Percentiles rank a stretch among this genome's conserved stretches.
These are phyloP conservation scores for Pleurozium schreberi DNA, from an alignment of 225 moss, liverwort and hornwort species.

Conservation along the genomic window DNA sequence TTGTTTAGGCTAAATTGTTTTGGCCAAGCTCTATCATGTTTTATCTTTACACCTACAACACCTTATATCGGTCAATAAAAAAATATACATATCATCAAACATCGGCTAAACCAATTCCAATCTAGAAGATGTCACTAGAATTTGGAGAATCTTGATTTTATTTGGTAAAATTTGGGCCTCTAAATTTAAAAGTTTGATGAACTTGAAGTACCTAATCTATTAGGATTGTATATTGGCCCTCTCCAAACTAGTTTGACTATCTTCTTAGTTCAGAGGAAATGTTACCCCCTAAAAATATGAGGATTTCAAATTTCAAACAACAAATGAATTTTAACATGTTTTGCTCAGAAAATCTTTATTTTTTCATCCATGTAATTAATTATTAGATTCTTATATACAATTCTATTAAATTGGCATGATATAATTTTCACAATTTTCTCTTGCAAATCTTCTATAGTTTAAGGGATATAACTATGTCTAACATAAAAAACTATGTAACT, in stretches of 20 bases:
- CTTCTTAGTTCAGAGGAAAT: not conserved
- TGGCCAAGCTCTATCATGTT: not conserved
- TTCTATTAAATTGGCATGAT: not conserved
- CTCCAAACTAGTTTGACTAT: not conserved
- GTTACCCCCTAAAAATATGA: not conserved
- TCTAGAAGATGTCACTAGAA: not conserved
- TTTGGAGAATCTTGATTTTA: not conserved
- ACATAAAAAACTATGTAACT: not conserved
- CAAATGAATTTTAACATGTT: not conserved
- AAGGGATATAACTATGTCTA: rapidly evolving
- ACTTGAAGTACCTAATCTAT: not conserved
- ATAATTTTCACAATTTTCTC: not conserved
- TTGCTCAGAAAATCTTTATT: not conserved
- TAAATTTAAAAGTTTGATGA: not conserved
- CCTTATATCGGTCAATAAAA: not conserved
- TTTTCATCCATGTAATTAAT: not conserved
- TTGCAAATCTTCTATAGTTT: not conserved
- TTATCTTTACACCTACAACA: not conserved
- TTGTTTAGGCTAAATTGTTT: not conserved
- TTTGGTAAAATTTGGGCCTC: not conserved
- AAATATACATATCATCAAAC: not conserved
- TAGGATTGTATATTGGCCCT: rapidly evolving
- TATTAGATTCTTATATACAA: not conserved
- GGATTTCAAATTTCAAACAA: not conserved
- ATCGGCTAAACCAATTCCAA: rapidly evolving